phyloP scores from a whole-genome alignment of 2,329 filamentous ascomycete species.

The Neoarthrinium moseri region DNA sequence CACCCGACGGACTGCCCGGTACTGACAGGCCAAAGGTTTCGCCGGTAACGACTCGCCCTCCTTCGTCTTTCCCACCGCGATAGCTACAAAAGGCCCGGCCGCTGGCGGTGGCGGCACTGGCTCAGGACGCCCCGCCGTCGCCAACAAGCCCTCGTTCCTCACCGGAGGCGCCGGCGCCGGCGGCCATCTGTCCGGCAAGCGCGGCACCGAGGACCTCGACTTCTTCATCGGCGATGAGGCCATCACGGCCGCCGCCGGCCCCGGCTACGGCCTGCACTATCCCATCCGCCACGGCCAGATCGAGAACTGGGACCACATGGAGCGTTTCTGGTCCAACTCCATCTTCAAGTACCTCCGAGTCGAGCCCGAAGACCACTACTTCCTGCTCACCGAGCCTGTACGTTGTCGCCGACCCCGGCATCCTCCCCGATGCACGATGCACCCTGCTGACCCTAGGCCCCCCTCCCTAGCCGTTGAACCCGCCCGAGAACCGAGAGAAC shows the following conservation, averaged over 20 bases:
- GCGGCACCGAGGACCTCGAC: slow-evolving; percentile 95
- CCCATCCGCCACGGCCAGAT: slow-evolving; percentile 97
- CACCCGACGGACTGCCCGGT: no score
- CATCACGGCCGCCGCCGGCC: slow-evolving; percentile 76
- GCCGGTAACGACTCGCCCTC: slow-evolving; percentile 98
- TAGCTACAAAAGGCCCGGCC: slow-evolving; percentile 84
- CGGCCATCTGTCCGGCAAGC: slow-evolving; percentile 84
- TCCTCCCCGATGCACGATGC: not conserved
- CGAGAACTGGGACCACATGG: slow-evolving; percentile 99
- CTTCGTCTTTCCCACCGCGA: slow-evolving; percentile 98
- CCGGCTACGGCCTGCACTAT: slow-evolving; percentile 94
- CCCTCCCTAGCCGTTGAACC: slow-evolving; percentile 81
- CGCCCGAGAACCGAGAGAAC: slow-evolving; percentile 97
- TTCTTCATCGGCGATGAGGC: slow-evolving; percentile 99
- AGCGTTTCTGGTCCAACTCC: slow-evolving; percentile 99
- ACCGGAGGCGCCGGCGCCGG: slow-evolving; percentile 83
- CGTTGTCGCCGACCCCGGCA: slow-evolving; percentile 29
- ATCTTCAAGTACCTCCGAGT: slow-evolving; percentile 99
- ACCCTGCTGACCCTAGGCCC: slow-evolving; percentile 12
- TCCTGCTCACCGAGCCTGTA: slow-evolving; percentile 95
- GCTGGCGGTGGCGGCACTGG: slow-evolving; percentile 73
- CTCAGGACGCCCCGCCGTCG: slow-evolving; percentile 85
- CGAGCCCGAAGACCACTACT: slow-evolving; percentile 98
- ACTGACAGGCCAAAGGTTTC: slow-evolving; percentile 65
- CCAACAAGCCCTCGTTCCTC: slow-evolving; percentile 92